Evolutionary conservation across 352 stramenopile genomes (phyloP), one percentile per base, ranked within the genome.

Genomic region (Globisporangium uncinulatum): DNA sequence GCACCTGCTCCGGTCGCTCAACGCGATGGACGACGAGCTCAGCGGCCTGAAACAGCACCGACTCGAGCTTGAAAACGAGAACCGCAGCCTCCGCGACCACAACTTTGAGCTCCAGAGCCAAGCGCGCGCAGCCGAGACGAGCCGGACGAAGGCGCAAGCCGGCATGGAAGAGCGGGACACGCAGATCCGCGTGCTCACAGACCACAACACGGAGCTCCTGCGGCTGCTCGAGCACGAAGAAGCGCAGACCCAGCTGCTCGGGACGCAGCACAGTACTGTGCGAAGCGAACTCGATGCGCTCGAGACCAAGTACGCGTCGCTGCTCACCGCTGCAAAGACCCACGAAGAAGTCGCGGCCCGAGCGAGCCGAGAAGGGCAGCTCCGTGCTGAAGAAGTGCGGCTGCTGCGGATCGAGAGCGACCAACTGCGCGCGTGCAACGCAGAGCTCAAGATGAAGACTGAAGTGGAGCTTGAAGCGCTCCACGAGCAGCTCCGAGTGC

Each of bases 131-230:
- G 88, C 92, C 19, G 91, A 98, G 67, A 87, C 85, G 24, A 82
- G 84, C 41, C 61, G 98, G 13, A 52, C 70, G 45, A 87, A 96
- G 57, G 80, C 86, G 39, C 77, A 61, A 71, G 80, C 75, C 10
- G 78, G 76, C 15, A 81, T 88, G 51, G 86, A 86, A 32, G 95
- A 98, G 56, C 79, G 86, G 11, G 93, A 98, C 31, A 97, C 88
- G 45, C 90, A 98, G 73, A 83, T 98, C 46, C 79, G 87, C 45
- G 95, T 97, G 32, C 84, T 98, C 59, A 97, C 86, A 0, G 92
- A 97, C 63, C 96, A 98, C 71, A 98, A 98, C 74, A 92, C 81
- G 8, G 95, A 99, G 70, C 74, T 99, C 9, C 67, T 98, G 45
- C 86, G 92, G 39, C 69, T 98, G 32, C 71, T 99, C 20, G 94